Evolutionary conservation across 163 green algal species (phyloP).

Genomic region (Coccomyxa subellipsoidea): DNA sequence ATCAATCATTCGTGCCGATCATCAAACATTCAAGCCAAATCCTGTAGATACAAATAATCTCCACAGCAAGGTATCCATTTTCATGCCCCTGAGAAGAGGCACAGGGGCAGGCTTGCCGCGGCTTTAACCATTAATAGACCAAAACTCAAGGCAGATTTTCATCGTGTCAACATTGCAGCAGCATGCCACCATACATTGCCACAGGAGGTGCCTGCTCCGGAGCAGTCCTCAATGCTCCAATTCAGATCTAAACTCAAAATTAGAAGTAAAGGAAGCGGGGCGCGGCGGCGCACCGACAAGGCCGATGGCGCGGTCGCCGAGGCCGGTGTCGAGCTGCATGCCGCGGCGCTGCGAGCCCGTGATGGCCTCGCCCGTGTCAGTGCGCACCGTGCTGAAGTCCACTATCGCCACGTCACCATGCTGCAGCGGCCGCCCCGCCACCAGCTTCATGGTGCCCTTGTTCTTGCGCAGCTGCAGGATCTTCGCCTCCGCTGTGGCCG

Average conservation of each 20-base stretch:
- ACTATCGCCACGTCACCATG: conserved; percentile 40
- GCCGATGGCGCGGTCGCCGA: conserved; percentile 15
- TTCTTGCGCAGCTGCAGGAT: conserved; percentile 30
- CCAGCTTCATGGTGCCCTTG: conserved; percentile 20
- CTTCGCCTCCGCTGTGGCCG: conserved; percentile 22
- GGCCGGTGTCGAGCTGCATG: conserved; percentile 44
- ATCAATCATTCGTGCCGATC: no score
- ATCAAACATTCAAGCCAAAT: background rate
- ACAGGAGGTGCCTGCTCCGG: no score
- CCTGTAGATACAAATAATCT: no score
- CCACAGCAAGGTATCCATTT: no score
- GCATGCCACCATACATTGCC: no score
- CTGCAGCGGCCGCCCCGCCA: background rate
- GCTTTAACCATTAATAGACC: no score
- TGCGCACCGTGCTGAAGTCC: conserved; percentile 26
- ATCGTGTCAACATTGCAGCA: no score
- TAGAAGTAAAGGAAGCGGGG: background rate
- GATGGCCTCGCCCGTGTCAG: conserved; percentile 23
- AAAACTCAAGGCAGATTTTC: no score
- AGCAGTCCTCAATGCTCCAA: no score
- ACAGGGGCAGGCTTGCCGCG: no score
- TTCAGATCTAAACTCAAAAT: background rate
- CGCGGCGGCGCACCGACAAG: background rate
- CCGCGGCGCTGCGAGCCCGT: conserved; percentile 13
- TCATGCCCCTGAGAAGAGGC: no score